phyloP scores from a whole-genome alignment of 116 monocot genomes.

The Zostera marina region DNA sequence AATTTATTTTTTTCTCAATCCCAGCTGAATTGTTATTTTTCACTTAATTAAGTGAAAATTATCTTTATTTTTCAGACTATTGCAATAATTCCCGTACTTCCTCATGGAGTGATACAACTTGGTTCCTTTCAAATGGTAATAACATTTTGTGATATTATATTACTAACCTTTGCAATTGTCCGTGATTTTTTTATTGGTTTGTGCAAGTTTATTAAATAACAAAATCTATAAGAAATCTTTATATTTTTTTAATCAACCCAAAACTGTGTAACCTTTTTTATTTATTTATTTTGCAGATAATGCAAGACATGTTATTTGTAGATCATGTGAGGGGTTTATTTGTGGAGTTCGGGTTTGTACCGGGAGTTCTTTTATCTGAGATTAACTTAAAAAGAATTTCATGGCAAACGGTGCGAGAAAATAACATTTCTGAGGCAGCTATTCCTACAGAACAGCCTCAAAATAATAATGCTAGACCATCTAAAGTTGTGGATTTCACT shows the following conservation, averaged over 20 bases:
- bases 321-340: conserved; percentile 24
- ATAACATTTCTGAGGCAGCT: not conserved
- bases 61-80: conserved; percentile 35
- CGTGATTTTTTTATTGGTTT: too few species aligned
- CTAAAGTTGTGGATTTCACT: not conserved
- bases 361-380: conserved; percentile 5
- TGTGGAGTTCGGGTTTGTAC: conserved; percentile 19
- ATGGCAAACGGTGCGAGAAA: conserved; percentile 6
- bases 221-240: not conserved
- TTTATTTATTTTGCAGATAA: conserved; percentile 25
- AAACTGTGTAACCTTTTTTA: not conserved
- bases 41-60: not conserved
- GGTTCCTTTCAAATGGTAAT: conserved; percentile 61
- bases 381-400: not conserved
- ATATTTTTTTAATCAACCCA: not conserved
- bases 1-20: not conserved
- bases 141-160: too few species aligned
- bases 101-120: conserved; percentile 68
- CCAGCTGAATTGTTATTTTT: not conserved
- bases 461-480: not conserved
- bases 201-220: too few species aligned
- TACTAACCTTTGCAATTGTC: too few species aligned
- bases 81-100: conserved; percentile 60
- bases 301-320: conserved; percentile 35
- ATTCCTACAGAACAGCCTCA: not conserved